Conservation (phyloP, 306 rosid species). For the Sphenostylis stenocarpa region DNA sequence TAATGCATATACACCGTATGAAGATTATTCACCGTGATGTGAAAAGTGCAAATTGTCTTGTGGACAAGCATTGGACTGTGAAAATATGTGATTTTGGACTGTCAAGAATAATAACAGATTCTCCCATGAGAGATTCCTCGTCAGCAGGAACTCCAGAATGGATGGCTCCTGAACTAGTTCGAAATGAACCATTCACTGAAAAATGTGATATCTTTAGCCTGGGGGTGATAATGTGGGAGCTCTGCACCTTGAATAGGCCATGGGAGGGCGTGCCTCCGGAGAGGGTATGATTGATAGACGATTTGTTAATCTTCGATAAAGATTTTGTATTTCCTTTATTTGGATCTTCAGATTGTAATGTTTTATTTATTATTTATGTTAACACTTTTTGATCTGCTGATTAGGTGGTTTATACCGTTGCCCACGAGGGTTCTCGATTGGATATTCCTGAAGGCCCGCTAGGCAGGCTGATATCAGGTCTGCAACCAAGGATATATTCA, state of each 20-base stretch:
- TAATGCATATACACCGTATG: constrained; percentile 99
- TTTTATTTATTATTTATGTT: constrained; percentile 24
- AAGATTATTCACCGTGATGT: constrained; percentile 93
- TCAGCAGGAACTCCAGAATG: constrained; percentile 99
- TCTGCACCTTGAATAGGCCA: constrained; percentile 85
- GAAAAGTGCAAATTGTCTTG: constrained; percentile 96
- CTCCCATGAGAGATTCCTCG: constrained; percentile 65
- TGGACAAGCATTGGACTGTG: constrained; percentile 90
- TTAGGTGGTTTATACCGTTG: constrained; percentile 92
- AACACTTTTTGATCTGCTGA: constrained; percentile 19
- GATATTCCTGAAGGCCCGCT: constrained; percentile 95
- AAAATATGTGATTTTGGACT: constrained; percentile 98
- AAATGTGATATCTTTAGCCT: constrained; percentile 95
- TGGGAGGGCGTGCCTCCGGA: constrained; percentile 95
- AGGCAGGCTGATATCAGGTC: constrained; percentile 86
- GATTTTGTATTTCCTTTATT: neutral
- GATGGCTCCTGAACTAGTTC: constrained; percentile 99
- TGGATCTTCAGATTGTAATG: neutral
- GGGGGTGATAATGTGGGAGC: constrained; percentile 98
- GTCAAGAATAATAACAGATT: constrained; percentile 67
- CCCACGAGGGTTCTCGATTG: constrained; percentile 78
- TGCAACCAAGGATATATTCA: neutral
- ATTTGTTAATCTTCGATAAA: neutral
- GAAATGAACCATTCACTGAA: constrained; percentile 88
- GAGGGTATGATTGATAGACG: constrained; percentile 53